Percentiles rank a stretch among this genome's conserved stretches.
These are phyloP conservation scores for Thalassiosira pacifica DNA, from an alignment of 352 stramenopile species.

Conservation along the genomic window DNA sequence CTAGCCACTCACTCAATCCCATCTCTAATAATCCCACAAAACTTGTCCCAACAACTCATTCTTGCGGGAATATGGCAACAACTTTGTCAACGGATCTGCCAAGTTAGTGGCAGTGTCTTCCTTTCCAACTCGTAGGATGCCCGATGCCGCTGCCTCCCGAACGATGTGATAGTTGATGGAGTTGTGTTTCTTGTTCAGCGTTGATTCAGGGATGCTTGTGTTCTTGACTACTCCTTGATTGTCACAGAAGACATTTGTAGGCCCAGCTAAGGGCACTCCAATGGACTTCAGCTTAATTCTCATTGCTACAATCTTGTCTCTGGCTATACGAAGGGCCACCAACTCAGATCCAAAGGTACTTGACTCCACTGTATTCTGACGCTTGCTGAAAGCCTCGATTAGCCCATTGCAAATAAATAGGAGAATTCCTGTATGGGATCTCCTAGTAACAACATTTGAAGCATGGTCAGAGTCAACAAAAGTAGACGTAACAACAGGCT, in stretches of 20 bases:
- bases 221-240: constrained; percentile 69
- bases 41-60: constrained; percentile 12
- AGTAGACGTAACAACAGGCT: not conserved
- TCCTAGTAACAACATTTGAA: constrained; percentile 25
- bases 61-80: constrained; percentile 38
- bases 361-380: constrained; percentile 63
- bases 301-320: not conserved
- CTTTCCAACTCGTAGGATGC: constrained; percentile 59
- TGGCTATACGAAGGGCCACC: too few species aligned
- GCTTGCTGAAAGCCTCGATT: constrained; percentile 59
- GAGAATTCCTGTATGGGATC: constrained; percentile 58
- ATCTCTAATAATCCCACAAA: constrained; percentile 3
- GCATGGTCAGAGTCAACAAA: constrained; percentile 48
- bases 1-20: too few species aligned
- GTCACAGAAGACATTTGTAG: constrained; percentile 62
- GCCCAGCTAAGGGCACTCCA: constrained; percentile 54
- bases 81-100: constrained; percentile 69
- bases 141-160: constrained; percentile 54
- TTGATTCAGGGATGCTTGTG: constrained; percentile 57
- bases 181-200: constrained; percentile 72
- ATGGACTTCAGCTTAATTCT: constrained; percentile 72
- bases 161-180: constrained; percentile 68
- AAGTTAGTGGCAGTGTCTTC: constrained; percentile 61
- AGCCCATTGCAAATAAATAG: constrained; percentile 52
- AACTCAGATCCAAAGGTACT: constrained; percentile 48